Conservation (phyloP, 495 filamentous ascomycete species). For the Peziza echinospora region DNA sequence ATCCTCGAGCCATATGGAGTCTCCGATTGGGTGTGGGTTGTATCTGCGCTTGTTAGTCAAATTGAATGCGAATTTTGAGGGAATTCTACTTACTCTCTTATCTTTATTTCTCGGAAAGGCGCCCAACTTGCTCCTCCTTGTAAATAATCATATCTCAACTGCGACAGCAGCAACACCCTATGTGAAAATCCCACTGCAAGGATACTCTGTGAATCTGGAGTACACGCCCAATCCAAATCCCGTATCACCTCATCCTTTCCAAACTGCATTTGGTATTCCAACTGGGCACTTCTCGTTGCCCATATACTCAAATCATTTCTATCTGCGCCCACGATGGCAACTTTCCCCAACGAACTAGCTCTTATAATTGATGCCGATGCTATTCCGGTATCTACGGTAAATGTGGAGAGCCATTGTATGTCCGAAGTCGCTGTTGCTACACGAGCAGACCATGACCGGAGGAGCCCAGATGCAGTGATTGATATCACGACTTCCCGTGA, state of each 20-base stretch:
- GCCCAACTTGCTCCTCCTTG: slow-evolving; percentile 73
- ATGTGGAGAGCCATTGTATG: slow-evolving; percentile 52
- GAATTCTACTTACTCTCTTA: slow-evolving; percentile 29
- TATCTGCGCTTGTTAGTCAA: too few relatives aligned
- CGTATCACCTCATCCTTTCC: slow-evolving; percentile 50
- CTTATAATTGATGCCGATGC: slow-evolving; percentile 53
- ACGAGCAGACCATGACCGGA: slow-evolving; percentile 72
- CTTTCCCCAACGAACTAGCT: slow-evolving; percentile 70
- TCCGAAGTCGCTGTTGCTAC: slow-evolving; percentile 35
- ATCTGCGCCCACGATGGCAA: slow-evolving; percentile 52
- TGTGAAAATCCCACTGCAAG: slow-evolving; percentile 80
- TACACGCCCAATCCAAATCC: slow-evolving; percentile 88
- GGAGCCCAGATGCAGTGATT: slow-evolving; percentile 50
- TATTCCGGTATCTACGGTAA: slow-evolving; percentile 62
- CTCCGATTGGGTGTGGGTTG: slow-evolving; percentile 80
- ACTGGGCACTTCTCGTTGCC: slow-evolving; percentile 60
- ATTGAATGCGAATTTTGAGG: too few relatives aligned
- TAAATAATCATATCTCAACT: slow-evolving; percentile 85
- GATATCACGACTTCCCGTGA: slow-evolving; percentile 75
- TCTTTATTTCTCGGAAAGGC: slow-evolving; percentile 57
- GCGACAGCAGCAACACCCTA: slow-evolving; percentile 61
- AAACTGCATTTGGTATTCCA: slow-evolving; percentile 54
- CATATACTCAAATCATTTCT: slow-evolving; percentile 74
- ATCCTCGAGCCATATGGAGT: slow-evolving; percentile 71
- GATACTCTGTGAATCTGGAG: slow-evolving; percentile 75